Evolutionary conservation across 192 early-diverging fungal species (phyloP).

Genomic region (Dispira parvispora): DNA sequence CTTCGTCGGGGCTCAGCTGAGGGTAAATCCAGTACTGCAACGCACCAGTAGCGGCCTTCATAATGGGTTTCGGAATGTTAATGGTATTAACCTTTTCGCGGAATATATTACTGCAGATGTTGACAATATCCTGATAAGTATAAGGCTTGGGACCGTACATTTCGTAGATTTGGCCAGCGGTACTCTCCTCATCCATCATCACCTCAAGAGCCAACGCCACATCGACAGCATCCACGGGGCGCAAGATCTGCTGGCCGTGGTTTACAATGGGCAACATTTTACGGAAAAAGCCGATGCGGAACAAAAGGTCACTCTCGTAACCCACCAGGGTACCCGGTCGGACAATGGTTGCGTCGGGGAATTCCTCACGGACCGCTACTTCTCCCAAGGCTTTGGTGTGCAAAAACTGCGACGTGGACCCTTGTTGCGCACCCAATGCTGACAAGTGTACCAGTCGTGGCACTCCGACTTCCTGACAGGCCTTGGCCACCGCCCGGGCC

Average conservation of each 20-base stretch:
- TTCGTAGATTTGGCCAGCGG: constrained; percentile 77
- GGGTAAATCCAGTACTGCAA: constrained; percentile 57
- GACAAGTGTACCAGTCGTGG: constrained; percentile 81
- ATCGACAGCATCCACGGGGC: constrained; percentile 50
- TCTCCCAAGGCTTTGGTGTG: constrained; percentile 87
- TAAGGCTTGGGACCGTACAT: constrained; percentile 69
- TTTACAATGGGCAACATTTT: constrained; percentile 24
- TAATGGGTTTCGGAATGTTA: constrained; percentile 51
- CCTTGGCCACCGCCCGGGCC: constrained; percentile 61
- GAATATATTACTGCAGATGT: constrained; percentile 47
- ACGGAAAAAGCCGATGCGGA: constrained; percentile 53
- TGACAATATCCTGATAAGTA: constrained; percentile 48
- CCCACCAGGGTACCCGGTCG: constrained; percentile 81
- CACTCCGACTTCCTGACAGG: constrained; percentile 63
- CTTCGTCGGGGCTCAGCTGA: constrained; percentile 67
- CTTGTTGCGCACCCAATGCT: constrained; percentile 56
- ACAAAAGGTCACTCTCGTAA: constrained; percentile 83
- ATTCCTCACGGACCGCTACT: constrained; percentile 67
- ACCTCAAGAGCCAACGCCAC: constrained; percentile 69
- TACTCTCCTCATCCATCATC: constrained; percentile 51
- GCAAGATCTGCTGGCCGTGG: constrained; percentile 22
- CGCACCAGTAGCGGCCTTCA: constrained; percentile 42
- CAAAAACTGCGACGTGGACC: constrained; percentile 61
- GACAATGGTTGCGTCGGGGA: constrained; percentile 88
- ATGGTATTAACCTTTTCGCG: constrained; percentile 43